A percentile compares a stretch with the other conserved stretches of the same genome.
These are phyloP conservation scores for Protea cynaroides DNA, from an alignment of 164 flowering plant species.

Conservation along the genomic window DNA sequence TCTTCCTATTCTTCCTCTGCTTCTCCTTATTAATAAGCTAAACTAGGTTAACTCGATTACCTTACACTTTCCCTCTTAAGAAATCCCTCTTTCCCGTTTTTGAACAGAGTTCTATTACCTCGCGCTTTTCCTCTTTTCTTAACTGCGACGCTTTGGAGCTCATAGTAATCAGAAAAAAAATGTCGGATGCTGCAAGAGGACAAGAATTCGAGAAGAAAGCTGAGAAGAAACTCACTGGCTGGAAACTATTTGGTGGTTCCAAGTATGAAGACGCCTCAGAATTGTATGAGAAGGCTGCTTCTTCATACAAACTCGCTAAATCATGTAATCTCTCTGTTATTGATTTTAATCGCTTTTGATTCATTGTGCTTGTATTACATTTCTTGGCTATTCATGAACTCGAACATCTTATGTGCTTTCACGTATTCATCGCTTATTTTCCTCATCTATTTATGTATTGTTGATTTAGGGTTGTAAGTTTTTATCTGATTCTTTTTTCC, in stretches of 20 bases:
- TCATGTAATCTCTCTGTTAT: conserved; percentile 23
- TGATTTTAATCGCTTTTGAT: background rate
- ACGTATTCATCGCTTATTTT: background rate
- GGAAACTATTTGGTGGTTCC: conserved; percentile 41
- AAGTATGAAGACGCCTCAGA: conserved; percentile 54
- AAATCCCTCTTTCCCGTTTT: no score
- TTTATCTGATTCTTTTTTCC: background rate
- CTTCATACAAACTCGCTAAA: conserved; percentile 48
- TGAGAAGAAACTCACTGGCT: conserved; percentile 46
- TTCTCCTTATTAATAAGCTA: no score
- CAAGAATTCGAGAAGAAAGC: conserved; percentile 46
- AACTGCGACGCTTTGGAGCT: background rate
- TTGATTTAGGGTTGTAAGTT: background rate
- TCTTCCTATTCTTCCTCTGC: no score
- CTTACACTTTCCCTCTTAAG: no score
- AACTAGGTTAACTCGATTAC: no score
- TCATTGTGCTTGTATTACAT: background rate
- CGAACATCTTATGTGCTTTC: background rate
- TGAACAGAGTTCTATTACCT: no score
- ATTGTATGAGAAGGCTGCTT: conserved; percentile 46
- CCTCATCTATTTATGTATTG: background rate
- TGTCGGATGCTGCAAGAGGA: conserved; percentile 36
- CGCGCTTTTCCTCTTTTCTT: background rate
- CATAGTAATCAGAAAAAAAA: conserved; percentile 10
- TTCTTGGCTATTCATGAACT: background rate